Conservation (phyloP, 2,329 filamentous ascomycete species). For the Hymenoscyphus repandus region DNA sequence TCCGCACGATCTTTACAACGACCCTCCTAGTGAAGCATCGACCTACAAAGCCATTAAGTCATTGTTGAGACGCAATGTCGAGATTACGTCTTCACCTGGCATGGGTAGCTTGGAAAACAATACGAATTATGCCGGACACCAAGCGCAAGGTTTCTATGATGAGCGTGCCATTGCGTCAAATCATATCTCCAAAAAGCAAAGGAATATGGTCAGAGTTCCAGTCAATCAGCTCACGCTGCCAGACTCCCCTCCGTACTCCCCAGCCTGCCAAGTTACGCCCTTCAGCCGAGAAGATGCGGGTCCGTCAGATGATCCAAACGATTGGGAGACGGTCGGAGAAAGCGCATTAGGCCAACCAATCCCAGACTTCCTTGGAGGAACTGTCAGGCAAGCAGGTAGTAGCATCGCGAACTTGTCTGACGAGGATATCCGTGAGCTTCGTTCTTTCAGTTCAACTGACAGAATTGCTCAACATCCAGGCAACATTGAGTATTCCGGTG, state of each 20-base stretch:
- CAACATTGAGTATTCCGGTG: conserved; percentile 19
- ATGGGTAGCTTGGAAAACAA: conserved; percentile 6
- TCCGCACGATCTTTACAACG: conserved; percentile 9
- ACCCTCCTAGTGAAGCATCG: conserved; percentile 7
- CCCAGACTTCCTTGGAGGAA: conserved; percentile 13
- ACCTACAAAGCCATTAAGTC: conserved; percentile 8
- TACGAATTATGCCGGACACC: conserved; percentile 2
- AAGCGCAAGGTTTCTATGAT: conserved; percentile 22
- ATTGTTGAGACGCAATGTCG: conserved; percentile 12
- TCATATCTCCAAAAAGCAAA: conserved; percentile 17
- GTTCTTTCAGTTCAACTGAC: conserved; percentile 23
- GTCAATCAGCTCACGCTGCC: conserved; percentile 18
- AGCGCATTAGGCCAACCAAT: conserved; percentile 15
- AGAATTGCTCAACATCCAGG: conserved; percentile 27
- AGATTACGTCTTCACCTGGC: conserved; percentile 8
- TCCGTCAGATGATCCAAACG: conserved; percentile 21
- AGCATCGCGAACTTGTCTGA: conserved; percentile 29
- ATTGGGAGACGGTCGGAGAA: conserved; percentile 31
- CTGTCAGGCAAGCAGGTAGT: conserved; percentile 22
- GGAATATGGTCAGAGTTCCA: conserved; percentile 21
- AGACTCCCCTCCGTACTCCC: conserved; percentile 12
- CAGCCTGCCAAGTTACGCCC: neutral
- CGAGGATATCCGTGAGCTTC: conserved; percentile 15
- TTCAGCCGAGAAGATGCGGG: neutral
- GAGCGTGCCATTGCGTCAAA: conserved; percentile 18